Percentiles rank a stretch among this genome's conserved stretches.
phyloP scores from a whole-genome alignment of 2,329 filamentous ascomycete genomes.

The Fusarium brachygibbosum region DNA sequence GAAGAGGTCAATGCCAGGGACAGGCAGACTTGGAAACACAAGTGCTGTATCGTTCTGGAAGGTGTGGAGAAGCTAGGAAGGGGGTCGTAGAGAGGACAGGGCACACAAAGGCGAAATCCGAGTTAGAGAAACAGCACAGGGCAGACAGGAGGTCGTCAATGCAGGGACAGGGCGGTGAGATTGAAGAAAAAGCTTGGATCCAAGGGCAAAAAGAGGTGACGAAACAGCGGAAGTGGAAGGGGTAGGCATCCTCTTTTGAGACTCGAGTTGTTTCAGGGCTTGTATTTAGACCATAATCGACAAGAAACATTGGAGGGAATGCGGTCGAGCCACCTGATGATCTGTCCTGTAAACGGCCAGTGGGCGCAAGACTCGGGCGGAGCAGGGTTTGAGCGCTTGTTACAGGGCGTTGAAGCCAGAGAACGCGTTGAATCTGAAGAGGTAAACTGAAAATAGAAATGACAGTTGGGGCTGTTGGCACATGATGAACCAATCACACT shows the following conservation, averaged over 20 bases:
- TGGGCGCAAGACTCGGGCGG: conserved; percentile 48
- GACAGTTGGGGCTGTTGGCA: conserved; percentile 4
- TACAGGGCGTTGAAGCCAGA: conserved; percentile 34
- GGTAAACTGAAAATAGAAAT: conserved; percentile 22
- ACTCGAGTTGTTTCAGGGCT: conserved; percentile 46
- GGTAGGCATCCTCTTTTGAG: conserved; percentile 38
- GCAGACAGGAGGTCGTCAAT: conserved; percentile 26
- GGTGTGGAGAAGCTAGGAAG: conserved; percentile 48
- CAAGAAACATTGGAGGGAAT: conserved; percentile 34
- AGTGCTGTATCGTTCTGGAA: conserved; percentile 52
- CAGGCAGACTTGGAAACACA: conserved; percentile 39
- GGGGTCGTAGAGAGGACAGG: conserved; percentile 38
- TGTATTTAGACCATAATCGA: conserved; percentile 20
- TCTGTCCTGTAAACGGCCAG: conserved; percentile 34
- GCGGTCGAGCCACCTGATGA: conserved; percentile 43
- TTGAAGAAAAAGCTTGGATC: conserved; percentile 44
- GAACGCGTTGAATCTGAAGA: background rate
- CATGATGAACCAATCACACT: conserved; percentile 17
- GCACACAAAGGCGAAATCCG: conserved; percentile 48
- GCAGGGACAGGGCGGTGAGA: conserved; percentile 44
- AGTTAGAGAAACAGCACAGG: conserved; percentile 28
- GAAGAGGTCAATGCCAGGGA: conserved; percentile 42
- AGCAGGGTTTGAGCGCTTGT: conserved; percentile 42
- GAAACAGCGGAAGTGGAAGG: conserved; percentile 36
- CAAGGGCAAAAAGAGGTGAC: conserved; percentile 35